Evolutionary conservation across 148 eudicot genomes (phyloP).

Genomic region (Chenopodium quinoa): DNA sequence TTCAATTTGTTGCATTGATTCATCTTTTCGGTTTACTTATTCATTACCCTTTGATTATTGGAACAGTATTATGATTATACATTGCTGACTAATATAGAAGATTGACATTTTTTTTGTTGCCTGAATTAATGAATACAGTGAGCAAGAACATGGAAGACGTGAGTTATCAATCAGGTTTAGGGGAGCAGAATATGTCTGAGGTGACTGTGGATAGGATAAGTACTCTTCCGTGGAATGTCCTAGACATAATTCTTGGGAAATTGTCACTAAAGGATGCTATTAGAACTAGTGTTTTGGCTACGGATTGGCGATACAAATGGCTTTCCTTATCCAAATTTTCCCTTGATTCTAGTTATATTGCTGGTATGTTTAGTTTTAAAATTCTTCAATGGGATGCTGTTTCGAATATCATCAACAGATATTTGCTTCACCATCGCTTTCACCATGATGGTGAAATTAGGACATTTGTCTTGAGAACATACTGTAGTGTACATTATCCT

Average conservation of each 20-base stretch:
- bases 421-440: not conserved
- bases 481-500: not conserved
- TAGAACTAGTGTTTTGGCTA: conserved; percentile 6
- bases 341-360: not conserved
- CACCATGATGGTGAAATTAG: not conserved
- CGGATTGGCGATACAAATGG: conserved; percentile 13
- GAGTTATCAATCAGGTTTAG: not conserved
- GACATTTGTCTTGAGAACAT: not conserved
- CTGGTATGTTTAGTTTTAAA: not conserved
- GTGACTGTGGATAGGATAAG: conserved; percentile 13
- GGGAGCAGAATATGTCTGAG: not conserved
- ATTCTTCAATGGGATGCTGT: not conserved
- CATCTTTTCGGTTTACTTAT: not conserved
- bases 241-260: conserved; percentile 7
- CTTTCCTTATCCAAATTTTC: conserved; percentile 6
- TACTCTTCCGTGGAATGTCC: not conserved
- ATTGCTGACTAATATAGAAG: not conserved
- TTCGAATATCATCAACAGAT: not conserved
- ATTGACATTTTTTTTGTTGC: not conserved
- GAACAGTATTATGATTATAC: not conserved
- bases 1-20: not conserved
- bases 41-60: not conserved
- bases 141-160: not conserved
- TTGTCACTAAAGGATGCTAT: not conserved
- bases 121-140: not conserved